Conservation (phyloP, 306 rosid genomes). For the Begonia masoniana region DNA sequence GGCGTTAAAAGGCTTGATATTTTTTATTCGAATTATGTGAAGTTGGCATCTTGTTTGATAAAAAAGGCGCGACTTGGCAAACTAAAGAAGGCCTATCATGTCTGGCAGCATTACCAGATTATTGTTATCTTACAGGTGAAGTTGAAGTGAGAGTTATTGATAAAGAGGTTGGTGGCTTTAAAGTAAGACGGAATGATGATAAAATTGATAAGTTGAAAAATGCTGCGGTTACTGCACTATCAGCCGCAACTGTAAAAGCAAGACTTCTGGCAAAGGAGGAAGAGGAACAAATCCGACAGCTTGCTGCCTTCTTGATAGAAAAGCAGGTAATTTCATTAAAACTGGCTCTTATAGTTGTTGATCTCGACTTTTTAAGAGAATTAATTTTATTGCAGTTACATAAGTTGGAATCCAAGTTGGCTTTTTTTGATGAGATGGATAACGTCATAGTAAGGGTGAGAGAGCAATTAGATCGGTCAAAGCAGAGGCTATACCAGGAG, state of each 20-base stretch:
- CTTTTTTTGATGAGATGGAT: constrained; percentile 64
- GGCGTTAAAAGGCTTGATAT: not conserved
- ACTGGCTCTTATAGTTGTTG: constrained; percentile 1
- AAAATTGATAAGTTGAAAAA: constrained; percentile 51
- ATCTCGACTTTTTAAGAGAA: constrained; percentile 9
- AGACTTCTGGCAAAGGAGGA: constrained; percentile 74
- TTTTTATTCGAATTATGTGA: not conserved
- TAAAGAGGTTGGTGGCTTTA: constrained; percentile 17
- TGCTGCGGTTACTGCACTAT: constrained; percentile 68
- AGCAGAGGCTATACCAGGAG: constrained; percentile 85
- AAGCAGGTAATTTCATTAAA: constrained; percentile 54
- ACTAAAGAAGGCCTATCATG: not conserved
- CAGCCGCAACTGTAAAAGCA: constrained; percentile 87
- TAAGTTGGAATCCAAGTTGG: constrained; percentile 72
- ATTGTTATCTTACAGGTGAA: constrained; percentile 30
- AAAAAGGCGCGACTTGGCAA: not conserved
- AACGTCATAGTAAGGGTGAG: constrained; percentile 55
- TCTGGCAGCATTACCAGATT: not conserved
- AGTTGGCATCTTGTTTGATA: too few relatives aligned
- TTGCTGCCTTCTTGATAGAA: constrained; percentile 55
- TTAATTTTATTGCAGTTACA: constrained; percentile 44
- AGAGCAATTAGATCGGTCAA: constrained; percentile 76
- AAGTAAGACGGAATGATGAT: constrained; percentile 19
- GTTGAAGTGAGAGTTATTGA: constrained; percentile 28
- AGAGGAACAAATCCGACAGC: constrained; percentile 74